Percentiles rank a stretch among this genome's conserved stretches.
These are phyloP conservation scores for Neodidymelliopsis sp. DNA, from an alignment of 2,329 filamentous ascomycete species.

Conservation along the genomic window DNA sequence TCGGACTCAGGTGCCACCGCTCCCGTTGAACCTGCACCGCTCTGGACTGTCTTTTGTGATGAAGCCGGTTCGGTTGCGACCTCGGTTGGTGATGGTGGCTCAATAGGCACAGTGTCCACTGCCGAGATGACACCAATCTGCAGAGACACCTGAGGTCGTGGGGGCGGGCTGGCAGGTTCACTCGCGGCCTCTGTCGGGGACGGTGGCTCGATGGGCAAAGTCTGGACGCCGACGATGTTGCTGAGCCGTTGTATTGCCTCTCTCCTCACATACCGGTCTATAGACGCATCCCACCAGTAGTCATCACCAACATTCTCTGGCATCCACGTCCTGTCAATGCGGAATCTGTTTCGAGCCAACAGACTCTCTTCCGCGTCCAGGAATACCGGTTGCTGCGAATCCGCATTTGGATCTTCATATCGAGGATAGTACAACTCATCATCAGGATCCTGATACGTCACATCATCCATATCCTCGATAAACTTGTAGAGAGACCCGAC, in stretches of 20 bases:
- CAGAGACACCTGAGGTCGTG: neutral
- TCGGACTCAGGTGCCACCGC: no score
- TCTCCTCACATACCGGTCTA: neutral
- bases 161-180: neutral
- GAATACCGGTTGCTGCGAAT: no score
- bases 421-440: neutral
- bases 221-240: neutral
- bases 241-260: neutral
- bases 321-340: neutral
- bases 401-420: no score
- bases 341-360: neutral
- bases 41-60: no score
- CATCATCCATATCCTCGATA: neutral
- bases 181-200: neutral
- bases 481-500: neutral
- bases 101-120: neutral
- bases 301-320: neutral
- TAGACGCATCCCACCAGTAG: neutral
- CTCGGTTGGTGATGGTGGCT: neutral
- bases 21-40: no score
- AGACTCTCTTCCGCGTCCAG: neutral
- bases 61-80: neutral
- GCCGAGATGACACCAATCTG: neutral
- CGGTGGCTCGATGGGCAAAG: neutral
- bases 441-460: neutral